A percentile compares a stretch with the other conserved stretches of the same genome.
phyloP scores from a whole-genome alignment of 345 rosid genomes.

The Balakata baccata region DNA sequence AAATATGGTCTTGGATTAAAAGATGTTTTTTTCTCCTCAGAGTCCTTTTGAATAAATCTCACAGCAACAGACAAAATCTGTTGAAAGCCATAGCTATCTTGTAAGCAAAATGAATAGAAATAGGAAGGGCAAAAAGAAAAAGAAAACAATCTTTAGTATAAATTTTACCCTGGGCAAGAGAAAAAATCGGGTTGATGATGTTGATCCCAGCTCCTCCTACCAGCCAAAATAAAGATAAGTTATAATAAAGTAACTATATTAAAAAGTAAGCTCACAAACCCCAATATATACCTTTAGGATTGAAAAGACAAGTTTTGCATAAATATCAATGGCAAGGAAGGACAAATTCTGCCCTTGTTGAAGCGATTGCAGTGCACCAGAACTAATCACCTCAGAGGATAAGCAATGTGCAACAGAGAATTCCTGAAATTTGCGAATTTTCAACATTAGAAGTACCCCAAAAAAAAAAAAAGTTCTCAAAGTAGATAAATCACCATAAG shows the following conservation, averaged over 20 bases:
- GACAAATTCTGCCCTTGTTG: constrained; percentile 70
- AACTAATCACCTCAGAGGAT: constrained; percentile 59
- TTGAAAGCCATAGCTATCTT: constrained; percentile 20
- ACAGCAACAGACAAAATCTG: constrained; percentile 74
- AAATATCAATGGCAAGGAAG: constrained; percentile 79
- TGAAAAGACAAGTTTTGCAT: constrained; percentile 74
- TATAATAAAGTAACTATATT: background rate
- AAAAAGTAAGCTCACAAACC: background rate
- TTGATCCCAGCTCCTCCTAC: constrained; percentile 77
- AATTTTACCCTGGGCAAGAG: constrained; percentile 65
- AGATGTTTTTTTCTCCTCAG: constrained; percentile 74
- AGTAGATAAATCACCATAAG: constrained; percentile 47
- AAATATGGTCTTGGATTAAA: constrained; percentile 70
- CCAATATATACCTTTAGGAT: constrained; percentile 41
- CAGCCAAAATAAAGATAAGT: constrained; percentile 27
- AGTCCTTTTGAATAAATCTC: constrained; percentile 73
- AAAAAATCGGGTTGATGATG: constrained; percentile 32
- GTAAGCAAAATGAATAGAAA: background rate
- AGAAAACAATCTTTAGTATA: background rate
- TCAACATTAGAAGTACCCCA: too few species aligned
- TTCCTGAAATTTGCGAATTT: constrained; percentile 53
- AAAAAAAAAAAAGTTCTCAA: background rate
- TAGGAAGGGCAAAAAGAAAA: constrained; percentile 20
- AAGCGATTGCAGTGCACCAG: constrained; percentile 55
- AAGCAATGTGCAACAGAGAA: constrained; percentile 77